Evolutionary conservation across 2,329 filamentous ascomycete species (phyloP).

Genomic region (Pseudocercospora fijiensis): DNA sequence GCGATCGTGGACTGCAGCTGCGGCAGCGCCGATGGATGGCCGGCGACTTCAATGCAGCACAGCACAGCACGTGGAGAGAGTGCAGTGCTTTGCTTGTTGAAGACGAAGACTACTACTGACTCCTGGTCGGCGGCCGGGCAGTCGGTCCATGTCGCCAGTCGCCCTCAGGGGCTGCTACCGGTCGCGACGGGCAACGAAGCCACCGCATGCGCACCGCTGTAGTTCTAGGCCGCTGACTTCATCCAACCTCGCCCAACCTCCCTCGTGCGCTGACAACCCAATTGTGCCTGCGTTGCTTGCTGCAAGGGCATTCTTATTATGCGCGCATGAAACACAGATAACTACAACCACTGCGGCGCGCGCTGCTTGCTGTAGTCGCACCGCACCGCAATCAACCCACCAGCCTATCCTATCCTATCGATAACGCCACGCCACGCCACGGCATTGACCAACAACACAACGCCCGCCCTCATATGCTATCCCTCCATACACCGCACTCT

Average conservation of each 20-base stretch:
- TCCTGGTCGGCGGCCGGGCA: too few species aligned
- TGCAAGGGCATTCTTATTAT: too few species aligned
- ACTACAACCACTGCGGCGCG: background rate
- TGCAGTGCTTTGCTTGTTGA: background rate
- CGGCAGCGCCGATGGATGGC: background rate
- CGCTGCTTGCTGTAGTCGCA: background rate
- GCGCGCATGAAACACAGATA: too few species aligned
- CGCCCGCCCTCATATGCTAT: background rate
- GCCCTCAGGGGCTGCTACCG: background rate
- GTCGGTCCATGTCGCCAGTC: too few species aligned
- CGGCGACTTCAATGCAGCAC: background rate
- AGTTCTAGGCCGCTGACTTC: too few species aligned
- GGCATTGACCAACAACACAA: background rate
- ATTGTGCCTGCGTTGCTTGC: too few species aligned
- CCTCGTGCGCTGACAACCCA: too few species aligned
- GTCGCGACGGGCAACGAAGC: too few species aligned
- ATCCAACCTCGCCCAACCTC: too few species aligned
- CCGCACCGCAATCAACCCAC: too few species aligned
- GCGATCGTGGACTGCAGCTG: background rate
- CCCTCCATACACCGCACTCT: background rate
- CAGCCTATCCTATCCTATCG: too few species aligned
- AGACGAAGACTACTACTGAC: background rate
- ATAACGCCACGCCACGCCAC: background rate
- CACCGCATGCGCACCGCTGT: too few species aligned
- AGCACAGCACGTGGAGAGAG: background rate